Base-by-base conservation (phyloP, 371 early-diverging fungal genomes). In the Nosema muscidifuracis region DNA sequence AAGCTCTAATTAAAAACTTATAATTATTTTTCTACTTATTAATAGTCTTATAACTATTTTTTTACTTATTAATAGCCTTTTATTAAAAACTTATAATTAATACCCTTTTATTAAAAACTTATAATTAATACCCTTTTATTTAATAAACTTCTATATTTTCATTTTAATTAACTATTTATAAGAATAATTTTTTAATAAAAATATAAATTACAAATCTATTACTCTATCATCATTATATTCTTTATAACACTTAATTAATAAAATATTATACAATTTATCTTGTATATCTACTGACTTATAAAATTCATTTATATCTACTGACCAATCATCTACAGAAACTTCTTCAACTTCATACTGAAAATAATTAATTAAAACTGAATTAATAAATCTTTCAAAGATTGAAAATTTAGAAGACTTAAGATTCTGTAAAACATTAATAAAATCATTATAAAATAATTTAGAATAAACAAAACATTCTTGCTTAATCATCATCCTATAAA, bases 381-480 rank as follows among this genome's bases (percentile, higher is more conserved):
- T 33, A 16, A 58, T 4, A 58, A 58, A 58, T 36, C n/a, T 58
- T 34, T 58, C 58, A 58, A 34, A 58, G 2, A 58, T 4, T 13
- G 34, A 9, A 10, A 31, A 34, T n/a, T 58, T 22, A 4, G 1
- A 2, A 24, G 2, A 12, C 2, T 15, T 30, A 1, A 58, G 20
- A 34, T 18, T 58, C 2, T 58, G 30, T 34, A 58, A 9, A 15
- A n/a, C n/a, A 12, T n/a, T 22, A 10, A n/a, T 15, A 34, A 58
- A 34, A 58, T 58, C 58, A 24, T 36, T 34, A 34, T 30, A 34
- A 58, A 58, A 58, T 34, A 58, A 58, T 34, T 15, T 34, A 34
- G 31, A 58, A 31, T 34, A 58, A n/a, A 58, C 16, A 58, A 34
- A n/a, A 22, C 31, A 34, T 26, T 58, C 58, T 58, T 58, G 58